These are phyloP conservation scores for Chalciporus chontae DNA, from an alignment of 768 basidiomycete genomes.

Conservation along the genomic window DNA sequence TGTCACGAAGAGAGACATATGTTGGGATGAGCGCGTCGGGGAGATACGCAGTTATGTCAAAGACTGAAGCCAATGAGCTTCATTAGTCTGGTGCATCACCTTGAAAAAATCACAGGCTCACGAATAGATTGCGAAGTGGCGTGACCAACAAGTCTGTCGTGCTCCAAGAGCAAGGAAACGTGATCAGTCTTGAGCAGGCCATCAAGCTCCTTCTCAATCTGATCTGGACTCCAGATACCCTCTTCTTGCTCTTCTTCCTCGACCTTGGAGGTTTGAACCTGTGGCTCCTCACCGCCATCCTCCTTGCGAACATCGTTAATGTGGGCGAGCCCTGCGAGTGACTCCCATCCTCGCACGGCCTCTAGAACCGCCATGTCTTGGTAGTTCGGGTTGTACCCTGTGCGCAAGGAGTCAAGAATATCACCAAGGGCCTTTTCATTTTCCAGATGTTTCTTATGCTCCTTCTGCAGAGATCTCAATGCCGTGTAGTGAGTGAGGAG, in stretches of 20 bases:
- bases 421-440: constrained; percentile 75
- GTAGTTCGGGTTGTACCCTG: constrained; percentile 96
- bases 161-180: constrained; percentile 69
- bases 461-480: constrained; percentile 71
- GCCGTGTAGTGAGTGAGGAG: constrained; percentile 71
- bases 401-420: constrained; percentile 78
- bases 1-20: constrained; percentile 65
- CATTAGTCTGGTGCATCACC: background rate
- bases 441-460: constrained; percentile 68
- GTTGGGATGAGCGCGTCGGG: constrained; percentile 75
- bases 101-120: constrained; percentile 36
- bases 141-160: constrained; percentile 63
- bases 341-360: constrained; percentile 92
- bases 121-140: constrained; percentile 48
- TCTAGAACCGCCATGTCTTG: constrained; percentile 99
- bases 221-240: constrained; percentile 55
- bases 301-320: constrained; percentile 66
- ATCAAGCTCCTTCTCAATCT: constrained; percentile 57
- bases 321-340: constrained; percentile 63
- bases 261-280: constrained; percentile 10
- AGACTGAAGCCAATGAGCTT: constrained; percentile 47
- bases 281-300: constrained; percentile 34
- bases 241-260: constrained; percentile 55
- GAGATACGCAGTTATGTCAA: constrained; percentile 75
- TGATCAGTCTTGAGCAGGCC: constrained; percentile 62